phyloP scores from a whole-genome alignment of 371 early-diverging fungal genomes.

The Mortierella sp. region DNA sequence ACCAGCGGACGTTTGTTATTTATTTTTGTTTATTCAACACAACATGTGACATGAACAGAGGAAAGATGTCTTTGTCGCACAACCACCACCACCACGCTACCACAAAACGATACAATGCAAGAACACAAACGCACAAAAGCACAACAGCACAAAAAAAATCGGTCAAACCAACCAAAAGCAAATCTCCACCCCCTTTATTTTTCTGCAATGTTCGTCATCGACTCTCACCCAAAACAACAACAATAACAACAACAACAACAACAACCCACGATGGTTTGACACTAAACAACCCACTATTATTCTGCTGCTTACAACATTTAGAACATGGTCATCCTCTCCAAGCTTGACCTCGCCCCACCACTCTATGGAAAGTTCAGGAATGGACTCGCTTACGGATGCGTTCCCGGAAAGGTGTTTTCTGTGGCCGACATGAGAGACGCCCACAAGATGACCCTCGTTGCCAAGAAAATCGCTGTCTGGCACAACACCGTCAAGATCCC shows the following conservation, averaged over 20 bases:
- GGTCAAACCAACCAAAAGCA: neutral
- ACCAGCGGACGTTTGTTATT: neutral
- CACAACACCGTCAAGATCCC: slow-evolving; percentile 75
- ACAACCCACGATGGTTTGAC: neutral
- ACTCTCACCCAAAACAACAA: neutral
- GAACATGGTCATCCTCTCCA: slow-evolving; percentile 86
- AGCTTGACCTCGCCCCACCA: slow-evolving; percentile 82
- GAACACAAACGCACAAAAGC: neutral
- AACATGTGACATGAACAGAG: slow-evolving; percentile 7
- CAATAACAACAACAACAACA: too few species aligned
- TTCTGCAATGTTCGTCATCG: neutral
- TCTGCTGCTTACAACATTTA: slow-evolving; percentile 42
- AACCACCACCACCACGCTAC: slow-evolving; percentile 9
- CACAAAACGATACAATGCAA: neutral
- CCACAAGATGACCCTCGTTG: slow-evolving; percentile 81
- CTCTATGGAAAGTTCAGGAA: slow-evolving; percentile 90
- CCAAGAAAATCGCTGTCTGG: slow-evolving; percentile 87
- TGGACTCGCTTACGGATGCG: slow-evolving; percentile 93
- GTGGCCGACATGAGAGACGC: slow-evolving; percentile 81
- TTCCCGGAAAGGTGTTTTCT: slow-evolving; percentile 80
- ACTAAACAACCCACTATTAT: neutral
- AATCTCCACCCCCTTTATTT: neutral
- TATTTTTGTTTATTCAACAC: neutral
- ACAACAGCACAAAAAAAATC: neutral
- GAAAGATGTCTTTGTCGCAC: neutral